A percentile compares a stretch with the other conserved stretches of the same genome.
Evolutionary conservation across 108 stramenopile species (phyloP).

Genomic region (Cyclotella choctawhatcheeana): DNA sequence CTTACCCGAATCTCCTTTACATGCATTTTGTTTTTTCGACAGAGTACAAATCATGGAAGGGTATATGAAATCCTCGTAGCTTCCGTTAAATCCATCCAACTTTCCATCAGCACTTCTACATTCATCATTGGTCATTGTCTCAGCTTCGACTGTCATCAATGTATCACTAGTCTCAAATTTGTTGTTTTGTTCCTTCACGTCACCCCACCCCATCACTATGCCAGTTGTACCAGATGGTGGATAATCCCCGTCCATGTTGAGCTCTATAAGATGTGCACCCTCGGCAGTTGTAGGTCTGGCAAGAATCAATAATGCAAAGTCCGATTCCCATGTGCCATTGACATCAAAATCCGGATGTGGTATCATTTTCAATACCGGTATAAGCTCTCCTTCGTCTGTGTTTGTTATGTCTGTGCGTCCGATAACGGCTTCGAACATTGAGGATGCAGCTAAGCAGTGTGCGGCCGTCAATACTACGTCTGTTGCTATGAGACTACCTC

Average conservation of each 20-base stretch:
- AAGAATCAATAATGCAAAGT: slow-evolving; percentile 13
- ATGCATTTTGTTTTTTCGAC: slow-evolving; percentile 14
- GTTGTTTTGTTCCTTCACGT: slow-evolving; percentile 1
- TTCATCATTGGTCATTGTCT: slow-evolving; percentile 11
- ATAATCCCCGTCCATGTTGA: not conserved
- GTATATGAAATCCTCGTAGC: slow-evolving; percentile 6
- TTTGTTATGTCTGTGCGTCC: not conserved
- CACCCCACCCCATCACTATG: slow-evolving; percentile 13
- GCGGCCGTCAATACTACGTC: slow-evolving; percentile 10
- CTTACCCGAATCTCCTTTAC: slow-evolving; percentile 15
- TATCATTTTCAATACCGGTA: not conserved
- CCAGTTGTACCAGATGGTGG: not conserved
- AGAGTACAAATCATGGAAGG: slow-evolving; percentile 13
- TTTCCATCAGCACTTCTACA: slow-evolving; percentile 6
- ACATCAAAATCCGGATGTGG: not conserved
- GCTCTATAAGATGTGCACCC: not conserved
- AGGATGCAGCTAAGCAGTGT: not conserved
- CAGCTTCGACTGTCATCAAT: slow-evolving; percentile 16
- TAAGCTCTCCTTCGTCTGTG: not conserved
- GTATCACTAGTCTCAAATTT: slow-evolving; percentile 3
- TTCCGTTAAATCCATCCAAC: slow-evolving; percentile 4
- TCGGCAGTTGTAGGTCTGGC: not conserved
- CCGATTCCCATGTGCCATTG: slow-evolving; percentile 3
- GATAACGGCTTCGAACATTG: not conserved
- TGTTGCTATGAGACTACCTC: slow-evolving; percentile 6